These are phyloP conservation scores for Rosa rugosa DNA, from an alignment of 306 rosid genomes.

Conservation along the genomic window DNA sequence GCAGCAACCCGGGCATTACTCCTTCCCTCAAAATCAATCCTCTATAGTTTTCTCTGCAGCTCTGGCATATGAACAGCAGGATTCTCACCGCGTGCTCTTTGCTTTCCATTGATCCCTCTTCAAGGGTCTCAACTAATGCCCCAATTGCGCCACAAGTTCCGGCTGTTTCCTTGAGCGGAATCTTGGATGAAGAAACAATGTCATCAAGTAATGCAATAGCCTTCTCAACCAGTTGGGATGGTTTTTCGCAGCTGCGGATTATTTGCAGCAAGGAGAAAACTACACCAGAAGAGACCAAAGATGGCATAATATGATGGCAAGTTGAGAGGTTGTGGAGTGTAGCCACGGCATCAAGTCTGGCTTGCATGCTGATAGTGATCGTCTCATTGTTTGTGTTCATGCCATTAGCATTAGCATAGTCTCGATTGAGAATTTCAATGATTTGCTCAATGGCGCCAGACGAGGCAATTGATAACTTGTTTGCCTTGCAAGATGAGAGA, in stretches of 20 bases:
- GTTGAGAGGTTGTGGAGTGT: constrained; percentile 77
- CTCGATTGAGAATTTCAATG: constrained; percentile 35
- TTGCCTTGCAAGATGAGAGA: constrained; percentile 73
- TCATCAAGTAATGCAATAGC: constrained; percentile 58
- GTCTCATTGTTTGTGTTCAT: neutral
- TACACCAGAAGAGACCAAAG: constrained; percentile 50
- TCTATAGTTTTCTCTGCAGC: constrained; percentile 72
- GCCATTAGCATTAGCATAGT: neutral
- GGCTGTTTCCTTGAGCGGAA: constrained; percentile 51
- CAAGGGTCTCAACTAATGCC: constrained; percentile 65
- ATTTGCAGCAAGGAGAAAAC: constrained; percentile 46
- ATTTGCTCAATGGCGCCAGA: constrained; percentile 55
- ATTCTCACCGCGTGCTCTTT: constrained; percentile 70
- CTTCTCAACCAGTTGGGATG: constrained; percentile 51
- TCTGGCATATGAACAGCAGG: constrained; percentile 57
- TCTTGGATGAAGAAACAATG: constrained; percentile 50
- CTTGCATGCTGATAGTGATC: constrained; percentile 31
- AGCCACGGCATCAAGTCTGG: constrained; percentile 66
- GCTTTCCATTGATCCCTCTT: constrained; percentile 58
- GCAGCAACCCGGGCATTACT: constrained; percentile 84
- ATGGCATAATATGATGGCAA: constrained; percentile 49
- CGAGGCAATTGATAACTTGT: constrained; percentile 60
- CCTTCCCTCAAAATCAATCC: constrained; percentile 68
- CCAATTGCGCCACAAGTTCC: constrained; percentile 36
- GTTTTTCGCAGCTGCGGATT: constrained; percentile 45